Percentiles rank a stretch among this genome's conserved stretches.
phyloP scores from a whole-genome alignment of 2,329 filamentous ascomycete genomes.

The Apiospora pterosperma region DNA sequence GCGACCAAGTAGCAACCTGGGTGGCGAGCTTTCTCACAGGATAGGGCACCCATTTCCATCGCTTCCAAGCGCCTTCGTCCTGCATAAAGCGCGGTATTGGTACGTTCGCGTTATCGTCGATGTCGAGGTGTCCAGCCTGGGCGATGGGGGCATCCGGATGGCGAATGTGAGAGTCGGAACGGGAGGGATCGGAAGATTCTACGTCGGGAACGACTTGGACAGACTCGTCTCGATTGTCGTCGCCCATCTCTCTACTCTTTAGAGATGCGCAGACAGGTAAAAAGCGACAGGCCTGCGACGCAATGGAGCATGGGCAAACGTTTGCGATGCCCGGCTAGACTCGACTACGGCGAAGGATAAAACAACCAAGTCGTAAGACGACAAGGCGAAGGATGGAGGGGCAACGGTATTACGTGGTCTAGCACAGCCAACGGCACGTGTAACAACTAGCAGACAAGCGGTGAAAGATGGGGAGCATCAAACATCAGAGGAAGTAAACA shows the following conservation, averaged over 20 bases:
- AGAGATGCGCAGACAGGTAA: background rate
- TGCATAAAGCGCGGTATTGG: slow-evolving; percentile 60
- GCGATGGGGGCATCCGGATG: slow-evolving; percentile 23
- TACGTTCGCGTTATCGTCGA: slow-evolving; percentile 43
- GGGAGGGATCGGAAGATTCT: slow-evolving; percentile 12
- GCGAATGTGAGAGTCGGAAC: slow-evolving; percentile 19
- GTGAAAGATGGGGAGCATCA: background rate
- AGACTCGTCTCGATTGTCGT: slow-evolving; percentile 14
- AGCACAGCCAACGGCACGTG: background rate
- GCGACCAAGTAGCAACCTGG: slow-evolving; percentile 45
- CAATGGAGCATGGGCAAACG: background rate
- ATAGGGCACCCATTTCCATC: slow-evolving; percentile 58
- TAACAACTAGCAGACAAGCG: background rate
- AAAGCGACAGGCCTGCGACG: background rate
- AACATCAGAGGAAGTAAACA: background rate
- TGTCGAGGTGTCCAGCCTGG: slow-evolving; percentile 34
- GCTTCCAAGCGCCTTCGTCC: slow-evolving; percentile 48
- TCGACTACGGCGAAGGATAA: background rate
- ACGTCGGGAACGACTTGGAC: slow-evolving; percentile 19
- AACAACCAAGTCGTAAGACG: background rate
- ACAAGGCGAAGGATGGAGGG: background rate
- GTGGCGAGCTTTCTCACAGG: slow-evolving; percentile 45
- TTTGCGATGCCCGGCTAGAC: background rate
- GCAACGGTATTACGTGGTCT: background rate
- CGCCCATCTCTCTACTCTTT: background rate